Base-by-base conservation (phyloP, 306 rosid genomes). In the Heteromeles arbutifolia region DNA sequence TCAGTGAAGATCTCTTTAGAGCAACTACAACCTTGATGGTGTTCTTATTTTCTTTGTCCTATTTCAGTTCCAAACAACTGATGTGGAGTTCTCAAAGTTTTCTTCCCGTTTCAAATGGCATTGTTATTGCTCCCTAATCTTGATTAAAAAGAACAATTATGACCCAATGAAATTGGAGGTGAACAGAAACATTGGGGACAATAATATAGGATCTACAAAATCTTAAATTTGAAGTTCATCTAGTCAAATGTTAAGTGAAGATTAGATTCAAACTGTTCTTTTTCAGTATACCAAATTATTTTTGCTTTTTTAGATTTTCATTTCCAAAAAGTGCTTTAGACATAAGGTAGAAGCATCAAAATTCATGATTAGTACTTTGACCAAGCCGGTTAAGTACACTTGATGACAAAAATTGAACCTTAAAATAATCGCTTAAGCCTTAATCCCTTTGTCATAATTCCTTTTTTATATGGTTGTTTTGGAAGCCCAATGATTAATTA, bases 191-290 rank as follows among this genome's bases (percentile, higher is more conserved):
- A 82, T 69, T 45, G 53, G 53, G 5, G 2, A 17, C 18, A 48
- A 15, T 50, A 15, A 82, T 37, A 37, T 37, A 37, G 9, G 41
- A 37, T 37, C 44, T 41, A 8, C 12, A 41, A 41, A 9, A 41
- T 41, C 11, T 41, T 41, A 2, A 41, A 41, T 9, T 41, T 41
- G 11, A 41, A 41, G 44, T 9, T 8, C 44, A 41, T 2, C 44
- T 41, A 10, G 44, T 81, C 87, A 78, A 90, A 92, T 89, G 89
- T 86, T 88, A 87, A 89, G 86, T 89, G 87, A 79, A 76, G 86
- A 88, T 84, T 83, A 59, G 39, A 71, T 79, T 29, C 79, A 52
- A 74, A 75, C 82, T 71, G 53, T 73, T 62, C 17, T 56, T 62
- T 43, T 43, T 44, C 65, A 19, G 8, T 17, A 39, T 15, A 10